phyloP scores from a whole-genome alignment of 768 basidiomycete species.

The Kwoniella shandongensis region DNA sequence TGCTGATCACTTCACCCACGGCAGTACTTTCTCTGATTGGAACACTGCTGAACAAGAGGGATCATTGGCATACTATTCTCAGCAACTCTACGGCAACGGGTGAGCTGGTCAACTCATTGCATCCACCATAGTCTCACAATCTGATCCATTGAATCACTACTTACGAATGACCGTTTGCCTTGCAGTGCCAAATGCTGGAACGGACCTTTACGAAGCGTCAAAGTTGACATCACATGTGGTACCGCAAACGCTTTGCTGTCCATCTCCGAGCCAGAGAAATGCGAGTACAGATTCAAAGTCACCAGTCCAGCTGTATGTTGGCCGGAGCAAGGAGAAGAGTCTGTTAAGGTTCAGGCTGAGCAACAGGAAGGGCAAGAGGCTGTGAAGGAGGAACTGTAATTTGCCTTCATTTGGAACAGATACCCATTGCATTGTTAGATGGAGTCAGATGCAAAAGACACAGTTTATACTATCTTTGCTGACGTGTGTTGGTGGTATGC shows the following conservation, averaged over 20 bases:
- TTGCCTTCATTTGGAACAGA: not conserved
- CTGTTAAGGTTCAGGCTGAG: not conserved
- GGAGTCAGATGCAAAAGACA: not conserved
- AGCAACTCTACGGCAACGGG: constrained; percentile 69
- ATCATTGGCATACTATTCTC: constrained; percentile 67
- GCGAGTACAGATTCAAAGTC: constrained; percentile 84
- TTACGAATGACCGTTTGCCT: too few species aligned
- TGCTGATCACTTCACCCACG: not conserved
- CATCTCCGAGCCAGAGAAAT: constrained; percentile 89
- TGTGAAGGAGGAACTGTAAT: constrained; percentile 37
- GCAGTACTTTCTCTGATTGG: constrained; percentile 69
- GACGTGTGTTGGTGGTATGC: not conserved
- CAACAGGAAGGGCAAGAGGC: constrained; percentile 18
- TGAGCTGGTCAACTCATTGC: constrained; percentile 17
- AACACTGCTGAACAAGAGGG: constrained; percentile 66
- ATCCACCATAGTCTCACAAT: too few species aligned
- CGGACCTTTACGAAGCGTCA: constrained; percentile 82
- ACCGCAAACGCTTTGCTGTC: constrained; percentile 75
- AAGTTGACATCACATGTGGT: constrained; percentile 76
- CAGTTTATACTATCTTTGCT: too few species aligned
- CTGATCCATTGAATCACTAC: too few species aligned
- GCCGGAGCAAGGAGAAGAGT: constrained; percentile 31
- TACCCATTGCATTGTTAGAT: not conserved
- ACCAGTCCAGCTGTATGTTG: constrained; percentile 81
- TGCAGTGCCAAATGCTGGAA: constrained; percentile 93